These are phyloP conservation scores for Fusarium decemcellulare DNA, from an alignment of 2,329 filamentous ascomycete species.

Conservation along the genomic window DNA sequence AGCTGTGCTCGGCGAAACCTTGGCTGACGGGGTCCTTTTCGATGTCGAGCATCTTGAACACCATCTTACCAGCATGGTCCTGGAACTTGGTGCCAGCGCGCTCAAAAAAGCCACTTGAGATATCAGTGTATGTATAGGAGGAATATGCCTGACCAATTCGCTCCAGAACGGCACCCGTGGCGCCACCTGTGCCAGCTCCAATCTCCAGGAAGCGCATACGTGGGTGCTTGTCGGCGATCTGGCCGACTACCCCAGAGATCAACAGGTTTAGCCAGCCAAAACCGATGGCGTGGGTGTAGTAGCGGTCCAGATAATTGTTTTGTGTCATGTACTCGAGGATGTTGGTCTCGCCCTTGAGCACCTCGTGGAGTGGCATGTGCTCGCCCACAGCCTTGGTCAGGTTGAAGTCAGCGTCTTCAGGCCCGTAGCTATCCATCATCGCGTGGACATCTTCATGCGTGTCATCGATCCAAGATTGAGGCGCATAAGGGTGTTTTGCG, in stretches of 20 bases:
- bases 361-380: background rate
- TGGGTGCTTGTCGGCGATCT: conserved; percentile 7
- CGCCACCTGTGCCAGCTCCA: conserved; percentile 25
- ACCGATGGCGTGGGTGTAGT: conserved; percentile 1
- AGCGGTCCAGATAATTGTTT: background rate
- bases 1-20: conserved; percentile 41
- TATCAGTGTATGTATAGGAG: conserved; percentile 22
- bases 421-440: background rate
- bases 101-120: conserved; percentile 21
- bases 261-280: background rate
- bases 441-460: background rate
- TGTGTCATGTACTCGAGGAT: conserved; percentile 11
- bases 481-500: too few relatives aligned
- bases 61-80: background rate
- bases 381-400: conserved; percentile 2
- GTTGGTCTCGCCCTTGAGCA: background rate
- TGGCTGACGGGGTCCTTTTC: conserved; percentile 44
- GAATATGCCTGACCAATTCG: background rate
- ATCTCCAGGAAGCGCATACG: conserved; percentile 11
- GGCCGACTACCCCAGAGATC: background rate
- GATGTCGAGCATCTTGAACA: conserved; percentile 39
- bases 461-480: background rate
- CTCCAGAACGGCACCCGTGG: conserved; percentile 9
- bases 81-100: conserved; percentile 2
- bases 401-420: background rate